Evolutionary conservation across 2,329 filamentous ascomycete species (phyloP), one percentile per base, ranked within the genome.

Genomic region (Colletotrichum musicola): DNA sequence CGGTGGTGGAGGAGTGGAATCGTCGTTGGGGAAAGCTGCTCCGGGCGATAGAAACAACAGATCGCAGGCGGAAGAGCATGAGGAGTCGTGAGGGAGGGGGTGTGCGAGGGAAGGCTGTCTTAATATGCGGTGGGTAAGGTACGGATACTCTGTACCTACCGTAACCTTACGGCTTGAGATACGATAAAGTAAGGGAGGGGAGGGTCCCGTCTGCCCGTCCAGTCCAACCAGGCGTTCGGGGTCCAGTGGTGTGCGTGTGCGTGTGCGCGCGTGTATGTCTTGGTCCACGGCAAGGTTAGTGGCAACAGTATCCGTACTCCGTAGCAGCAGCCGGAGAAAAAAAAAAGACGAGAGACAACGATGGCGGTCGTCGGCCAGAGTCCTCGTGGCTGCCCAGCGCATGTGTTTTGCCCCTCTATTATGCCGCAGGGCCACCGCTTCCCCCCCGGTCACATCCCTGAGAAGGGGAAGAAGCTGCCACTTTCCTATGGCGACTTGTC

Each of bases 41-140:
- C 62, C 58, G 50, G 51, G 63, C 63, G 38, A 67, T 27, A 42
- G 67, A 68, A 40, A 65, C 62, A 38, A 68, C 57, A 59, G 61
- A 46, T 35, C 68, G 68, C 18, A 69, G 64, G 42, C 68, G 65
- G 58, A 69, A 64, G 55, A 71, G 68, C 70, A 71, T 71, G 61
- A 62, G 68, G 64, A 70, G 30, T 18, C 4, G 10, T 30, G 38
- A 27, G 35, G 50, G 58, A 58, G 44, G 59, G 54, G 64, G 58
- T 56, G 59, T 47, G 63, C n/a, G 35, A 44, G n/a, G 20, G 53
- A 64, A 53, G 55, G 64, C 58, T 62, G 65, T 68, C 49, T 62
- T 59, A 59, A 25, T 55, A 35, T 63, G 60, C 47, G 60, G 44
- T 38, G 30, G 38, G 57, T 59, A 27, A 58, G 40, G 55, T 30